Evolutionary conservation across 2,329 filamentous ascomycete genomes (phyloP).

Genomic region (Eutypa lata): DNA sequence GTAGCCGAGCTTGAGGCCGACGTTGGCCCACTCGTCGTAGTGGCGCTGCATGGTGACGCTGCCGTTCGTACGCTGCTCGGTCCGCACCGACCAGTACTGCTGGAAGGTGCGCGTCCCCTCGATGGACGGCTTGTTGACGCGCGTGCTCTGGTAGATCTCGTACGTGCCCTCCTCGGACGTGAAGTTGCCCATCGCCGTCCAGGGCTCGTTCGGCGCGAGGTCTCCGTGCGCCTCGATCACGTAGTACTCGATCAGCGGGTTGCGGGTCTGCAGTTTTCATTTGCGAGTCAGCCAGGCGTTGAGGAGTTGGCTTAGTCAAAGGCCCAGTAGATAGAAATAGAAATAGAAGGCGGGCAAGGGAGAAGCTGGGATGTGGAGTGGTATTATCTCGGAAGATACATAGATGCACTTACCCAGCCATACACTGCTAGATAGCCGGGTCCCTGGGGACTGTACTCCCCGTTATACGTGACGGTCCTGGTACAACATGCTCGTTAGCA

Average conservation of each 20-base stretch:
- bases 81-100: conserved; percentile 50
- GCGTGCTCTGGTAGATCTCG: conserved; percentile 46
- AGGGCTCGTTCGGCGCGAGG: conserved; percentile 45
- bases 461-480: conserved; percentile 33
- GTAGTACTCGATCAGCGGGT: conserved; percentile 50
- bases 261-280: conserved; percentile 16
- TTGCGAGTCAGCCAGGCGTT: no score
- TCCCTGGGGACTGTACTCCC: conserved; percentile 34
- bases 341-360: no score
- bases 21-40: conserved; percentile 51
- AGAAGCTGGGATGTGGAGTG: no score
- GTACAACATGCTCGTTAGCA: not conserved
- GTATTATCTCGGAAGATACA: no score
- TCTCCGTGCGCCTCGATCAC: conserved; percentile 51
- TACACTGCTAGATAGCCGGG: conserved; percentile 53
- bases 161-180: conserved; percentile 50
- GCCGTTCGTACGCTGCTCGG: conserved; percentile 47
- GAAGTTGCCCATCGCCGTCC: conserved; percentile 47
- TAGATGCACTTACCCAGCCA: conserved; percentile 42
- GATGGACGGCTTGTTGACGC: conserved; percentile 50
- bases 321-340: no score
- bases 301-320: no score
- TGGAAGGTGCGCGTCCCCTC: conserved; percentile 52
- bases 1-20: conserved; percentile 45
- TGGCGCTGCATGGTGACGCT: conserved; percentile 50